phyloP scores from a whole-genome alignment of 1,139 yeast genomes.

The Hemisphaericaspora subhashii region DNA sequence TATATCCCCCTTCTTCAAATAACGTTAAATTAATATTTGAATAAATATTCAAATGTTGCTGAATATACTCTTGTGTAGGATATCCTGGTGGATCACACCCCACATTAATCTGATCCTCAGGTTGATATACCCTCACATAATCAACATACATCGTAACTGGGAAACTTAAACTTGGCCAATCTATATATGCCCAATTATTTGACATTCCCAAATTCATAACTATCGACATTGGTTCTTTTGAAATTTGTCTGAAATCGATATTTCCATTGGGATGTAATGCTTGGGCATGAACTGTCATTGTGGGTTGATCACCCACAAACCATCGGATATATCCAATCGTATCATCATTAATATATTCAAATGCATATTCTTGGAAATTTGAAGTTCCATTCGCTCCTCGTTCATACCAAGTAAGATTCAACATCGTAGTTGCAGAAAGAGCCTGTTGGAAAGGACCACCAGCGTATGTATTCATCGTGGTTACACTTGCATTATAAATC shows the following conservation, averaged over 20 bases:
- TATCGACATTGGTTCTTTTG: constrained; percentile 86
- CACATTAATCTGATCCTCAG: constrained; percentile 45
- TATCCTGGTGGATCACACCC: constrained; percentile 76
- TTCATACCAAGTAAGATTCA: constrained; percentile 78
- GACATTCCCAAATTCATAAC: constrained; percentile 79
- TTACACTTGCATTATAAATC: constrained; percentile 57
- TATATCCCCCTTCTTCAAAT: constrained; percentile 69
- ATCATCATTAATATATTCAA: constrained; percentile 72
- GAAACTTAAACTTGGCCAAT: constrained; percentile 69
- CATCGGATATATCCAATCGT: constrained; percentile 73
- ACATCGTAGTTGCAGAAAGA: constrained; percentile 67
- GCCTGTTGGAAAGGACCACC: constrained; percentile 92
- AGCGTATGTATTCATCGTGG: constrained; percentile 71
- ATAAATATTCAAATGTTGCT: constrained; percentile 63
- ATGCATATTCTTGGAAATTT: constrained; percentile 70
- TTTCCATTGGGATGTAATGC: constrained; percentile 84
- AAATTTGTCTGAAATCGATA: constrained; percentile 67
- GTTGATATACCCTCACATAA: constrained; percentile 80
- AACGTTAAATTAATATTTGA: constrained; percentile 59
- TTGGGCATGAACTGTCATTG: constrained; percentile 58
- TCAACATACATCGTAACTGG: constrained; percentile 71
- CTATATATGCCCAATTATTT: constrained; percentile 79
- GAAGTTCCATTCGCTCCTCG: constrained; percentile 41
- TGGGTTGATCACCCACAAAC: constrained; percentile 73
- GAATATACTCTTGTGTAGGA: constrained; percentile 76